Evolutionary conservation across 345 rosid species (phyloP).

Genomic region (Capsella bursapastoris): DNA sequence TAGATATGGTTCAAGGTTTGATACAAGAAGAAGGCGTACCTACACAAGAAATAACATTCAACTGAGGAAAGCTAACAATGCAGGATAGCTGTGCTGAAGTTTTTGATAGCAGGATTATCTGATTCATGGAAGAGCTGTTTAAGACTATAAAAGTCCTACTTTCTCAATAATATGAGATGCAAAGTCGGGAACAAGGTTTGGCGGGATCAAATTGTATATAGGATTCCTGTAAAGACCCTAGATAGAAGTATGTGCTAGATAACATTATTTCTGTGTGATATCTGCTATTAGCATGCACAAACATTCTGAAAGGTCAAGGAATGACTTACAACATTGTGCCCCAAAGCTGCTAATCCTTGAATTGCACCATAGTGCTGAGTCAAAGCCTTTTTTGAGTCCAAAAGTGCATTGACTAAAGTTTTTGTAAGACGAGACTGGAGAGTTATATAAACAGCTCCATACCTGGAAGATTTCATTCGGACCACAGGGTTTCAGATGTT

Average conservation of each 20-base stretch:
- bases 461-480: conserved; percentile 53
- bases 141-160: neutral
- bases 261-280: neutral
- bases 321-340: conserved; percentile 83
- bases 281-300: conserved; percentile 6
- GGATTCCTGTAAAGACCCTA: neutral
- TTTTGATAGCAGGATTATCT: conserved; percentile 6
- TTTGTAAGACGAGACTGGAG: conserved; percentile 92
- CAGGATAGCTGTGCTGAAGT: conserved; percentile 12
- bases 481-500: conserved; percentile 30
- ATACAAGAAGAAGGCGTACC: conserved; percentile 81
- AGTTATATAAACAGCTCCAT: conserved; percentile 74
- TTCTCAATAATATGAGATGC: conserved; percentile 19
- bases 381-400: conserved; percentile 85
- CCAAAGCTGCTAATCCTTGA: conserved; percentile 92
- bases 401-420: conserved; percentile 83
- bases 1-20: conserved; percentile 82
- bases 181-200: conserved; percentile 2
- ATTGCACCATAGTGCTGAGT: conserved; percentile 97
- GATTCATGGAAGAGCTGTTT: conserved; percentile 2
- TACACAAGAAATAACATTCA: conserved; percentile 39
- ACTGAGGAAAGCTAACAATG: neutral
- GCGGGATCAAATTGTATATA: neutral
- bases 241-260: conserved; percentile 16
- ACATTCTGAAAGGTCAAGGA: conserved; percentile 29